Evolutionary conservation across 176 grass and related monocot species (phyloP).

Genomic region (Saccharum officinarum): DNA sequence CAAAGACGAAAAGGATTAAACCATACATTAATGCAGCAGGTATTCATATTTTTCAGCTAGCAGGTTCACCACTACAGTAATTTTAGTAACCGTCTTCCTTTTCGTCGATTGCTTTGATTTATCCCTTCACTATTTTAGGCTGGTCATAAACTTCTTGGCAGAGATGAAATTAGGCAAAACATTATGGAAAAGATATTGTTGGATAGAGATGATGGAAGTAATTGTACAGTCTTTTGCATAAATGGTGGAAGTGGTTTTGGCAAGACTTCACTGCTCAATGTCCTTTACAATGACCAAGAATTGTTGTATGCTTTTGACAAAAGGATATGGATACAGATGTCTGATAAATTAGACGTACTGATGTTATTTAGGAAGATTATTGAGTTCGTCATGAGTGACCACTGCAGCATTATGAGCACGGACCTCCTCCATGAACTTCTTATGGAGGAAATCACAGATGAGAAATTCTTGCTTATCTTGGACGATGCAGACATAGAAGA

Average conservation of each 20-base stretch:
- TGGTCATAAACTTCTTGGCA: too few relatives aligned
- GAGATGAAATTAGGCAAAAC: too few relatives aligned
- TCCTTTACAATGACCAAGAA: slow-evolving; percentile 24
- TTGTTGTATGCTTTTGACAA: slow-evolving; percentile 18
- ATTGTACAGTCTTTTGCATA: slow-evolving; percentile 7
- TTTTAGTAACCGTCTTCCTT: too few relatives aligned
- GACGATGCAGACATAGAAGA: slow-evolving; percentile 33
- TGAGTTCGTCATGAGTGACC: neutral
- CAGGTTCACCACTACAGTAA: too few relatives aligned
- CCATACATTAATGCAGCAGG: too few relatives aligned
- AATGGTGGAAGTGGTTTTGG: neutral
- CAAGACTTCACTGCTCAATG: slow-evolving; percentile 30
- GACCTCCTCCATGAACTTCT: slow-evolving; percentile 5
- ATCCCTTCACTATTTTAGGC: too few relatives aligned
- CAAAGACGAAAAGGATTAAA: too few relatives aligned
- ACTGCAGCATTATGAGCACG: neutral
- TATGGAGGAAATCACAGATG: neutral
- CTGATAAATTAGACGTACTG: neutral
- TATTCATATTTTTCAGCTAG: too few relatives aligned
- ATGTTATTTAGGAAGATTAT: slow-evolving; percentile 13
- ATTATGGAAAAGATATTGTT: too few relatives aligned
- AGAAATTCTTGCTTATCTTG: slow-evolving; percentile 33
- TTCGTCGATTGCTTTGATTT: too few relatives aligned
- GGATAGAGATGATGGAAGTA: neutral
- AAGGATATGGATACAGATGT: slow-evolving; percentile 25